Conservation (phyloP, 371 early-diverging fungal species). For the Mucor sp. region DNA sequence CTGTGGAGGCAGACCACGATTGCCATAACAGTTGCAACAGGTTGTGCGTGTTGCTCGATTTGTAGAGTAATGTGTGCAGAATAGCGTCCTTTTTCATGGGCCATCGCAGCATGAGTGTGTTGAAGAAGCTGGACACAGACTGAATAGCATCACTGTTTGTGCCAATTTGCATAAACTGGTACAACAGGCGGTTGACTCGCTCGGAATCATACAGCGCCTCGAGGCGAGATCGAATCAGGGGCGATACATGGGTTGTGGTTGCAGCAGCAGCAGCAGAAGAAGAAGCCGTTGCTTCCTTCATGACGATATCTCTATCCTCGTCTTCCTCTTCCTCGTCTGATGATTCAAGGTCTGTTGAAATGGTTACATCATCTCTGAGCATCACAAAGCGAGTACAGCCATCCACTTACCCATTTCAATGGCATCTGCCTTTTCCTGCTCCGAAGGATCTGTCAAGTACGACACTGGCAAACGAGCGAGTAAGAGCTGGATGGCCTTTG, state of each 20-base stretch:
- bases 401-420: constrained; percentile 14
- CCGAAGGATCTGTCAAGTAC: constrained; percentile 20
- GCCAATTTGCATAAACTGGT: constrained; percentile 29
- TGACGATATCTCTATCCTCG: constrained; percentile 26
- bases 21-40: constrained; percentile 36
- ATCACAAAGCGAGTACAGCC: constrained; percentile 5
- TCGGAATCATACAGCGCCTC: constrained; percentile 45
- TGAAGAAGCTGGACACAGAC: constrained; percentile 50
- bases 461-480: constrained; percentile 29
- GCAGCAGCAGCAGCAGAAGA: no score
- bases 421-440: background rate
- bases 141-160: constrained; percentile 17
- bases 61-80: constrained; percentile 56
- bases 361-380: no score
- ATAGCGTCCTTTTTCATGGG: constrained; percentile 58
- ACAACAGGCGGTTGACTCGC: constrained; percentile 50
- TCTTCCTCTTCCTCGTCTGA: constrained; percentile 51
- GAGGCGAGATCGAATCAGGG: constrained; percentile 50
- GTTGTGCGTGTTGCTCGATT: constrained; percentile 11
- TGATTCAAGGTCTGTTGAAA: constrained; percentile 7
- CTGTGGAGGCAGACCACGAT: constrained; percentile 25
- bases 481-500: constrained; percentile 25
- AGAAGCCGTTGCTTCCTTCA: constrained; percentile 8
- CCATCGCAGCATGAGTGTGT: constrained; percentile 63
- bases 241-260: constrained; percentile 15